Base-by-base conservation (phyloP, 78 protist genomes). In the Bodo saltans region DNA sequence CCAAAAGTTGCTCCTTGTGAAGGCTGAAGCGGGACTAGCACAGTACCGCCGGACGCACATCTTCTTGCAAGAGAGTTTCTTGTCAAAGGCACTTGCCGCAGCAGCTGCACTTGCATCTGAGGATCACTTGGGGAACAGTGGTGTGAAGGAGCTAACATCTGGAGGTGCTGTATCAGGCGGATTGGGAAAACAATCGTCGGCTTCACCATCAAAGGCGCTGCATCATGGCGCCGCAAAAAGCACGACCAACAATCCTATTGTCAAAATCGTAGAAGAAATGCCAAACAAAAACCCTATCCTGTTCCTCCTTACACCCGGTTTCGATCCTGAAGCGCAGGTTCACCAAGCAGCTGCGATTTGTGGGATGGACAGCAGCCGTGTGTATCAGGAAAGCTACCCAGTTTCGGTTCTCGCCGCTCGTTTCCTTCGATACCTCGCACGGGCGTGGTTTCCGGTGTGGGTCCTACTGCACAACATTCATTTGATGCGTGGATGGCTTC, bases 271-370 rank as follows among this genome's bases (percentile, higher is more conserved):
- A n/a, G n/a, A n/a, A n/a, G n/a, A n/a, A n/a, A n/a, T n/a, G n/a
- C n/a, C n/a, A n/a, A n/a, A n/a, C n/a, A n/a, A n/a, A n/a, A n/a
- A n/a, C n/a, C n/a, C n/a, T n/a, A 70, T 92, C 74, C 83, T 95
- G 89, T 92, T 93, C 86, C 88, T 93, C 38, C 90, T 93, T 33
- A 85, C 92, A 25, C 92, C 95, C 33, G 98, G 96, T 33, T 90
- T 72, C 26, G 96, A 95, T 70, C n/a, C n/a, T n/a, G n/a, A n/a
- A n/a, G n/a, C n/a, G n/a, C n/a, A n/a, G n/a, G n/a, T n/a, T n/a
- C n/a, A n/a, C n/a, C n/a, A n/a, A n/a, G n/a, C n/a, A n/a, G n/a
- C n/a, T n/a, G n/a, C n/a, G n/a, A n/a, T n/a, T n/a, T n/a, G n/a
- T n/a, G n/a, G n/a, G n/a, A n/a, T n/a, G n/a, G n/a, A n/a, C n/a